Evolutionary conservation across 192 early-diverging fungal species (phyloP).

Genomic region (Oehlia diaphana): DNA sequence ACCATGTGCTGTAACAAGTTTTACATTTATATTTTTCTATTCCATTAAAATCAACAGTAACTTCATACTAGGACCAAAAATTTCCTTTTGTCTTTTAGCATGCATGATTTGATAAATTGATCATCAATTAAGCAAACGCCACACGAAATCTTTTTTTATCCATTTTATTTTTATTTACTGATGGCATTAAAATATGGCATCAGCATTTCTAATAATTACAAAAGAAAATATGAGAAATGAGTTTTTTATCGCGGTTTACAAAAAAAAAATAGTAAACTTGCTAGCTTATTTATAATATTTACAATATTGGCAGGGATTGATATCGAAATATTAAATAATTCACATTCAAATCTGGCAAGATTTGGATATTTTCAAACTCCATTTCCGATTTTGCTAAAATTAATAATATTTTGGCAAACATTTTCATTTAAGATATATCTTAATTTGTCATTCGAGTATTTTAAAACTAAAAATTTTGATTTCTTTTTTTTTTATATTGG

Average conservation of each 20-base stretch:
- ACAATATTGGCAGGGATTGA: conserved; percentile 18
- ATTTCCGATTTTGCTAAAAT: not conserved
- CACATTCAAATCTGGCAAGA: not conserved
- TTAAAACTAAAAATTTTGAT: not conserved
- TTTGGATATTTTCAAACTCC: conserved; percentile 6
- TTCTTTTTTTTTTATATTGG: no score
- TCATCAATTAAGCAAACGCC: no score
- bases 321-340: conserved; percentile 5
- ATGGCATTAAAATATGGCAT: not conserved
- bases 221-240: not conserved
- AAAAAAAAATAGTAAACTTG: not conserved
- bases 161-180: no score
- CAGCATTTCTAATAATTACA: not conserved
- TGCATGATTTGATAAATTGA: no score
- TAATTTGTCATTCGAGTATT: conserved; percentile 19
- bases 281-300: no score
- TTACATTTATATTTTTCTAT: no score
- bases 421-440: conserved; percentile 22
- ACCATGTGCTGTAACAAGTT: no score
- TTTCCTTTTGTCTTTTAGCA: no score
- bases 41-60: no score
- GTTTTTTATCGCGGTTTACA: not conserved
- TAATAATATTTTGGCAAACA: conserved; percentile 22
- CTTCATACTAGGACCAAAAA: no score
- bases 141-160: not conserved